Evolutionary conservation across 2,329 filamentous ascomycete species (phyloP), one percentile per base, ranked within the genome.

Genomic region (Escovopsis sp.): DNA sequence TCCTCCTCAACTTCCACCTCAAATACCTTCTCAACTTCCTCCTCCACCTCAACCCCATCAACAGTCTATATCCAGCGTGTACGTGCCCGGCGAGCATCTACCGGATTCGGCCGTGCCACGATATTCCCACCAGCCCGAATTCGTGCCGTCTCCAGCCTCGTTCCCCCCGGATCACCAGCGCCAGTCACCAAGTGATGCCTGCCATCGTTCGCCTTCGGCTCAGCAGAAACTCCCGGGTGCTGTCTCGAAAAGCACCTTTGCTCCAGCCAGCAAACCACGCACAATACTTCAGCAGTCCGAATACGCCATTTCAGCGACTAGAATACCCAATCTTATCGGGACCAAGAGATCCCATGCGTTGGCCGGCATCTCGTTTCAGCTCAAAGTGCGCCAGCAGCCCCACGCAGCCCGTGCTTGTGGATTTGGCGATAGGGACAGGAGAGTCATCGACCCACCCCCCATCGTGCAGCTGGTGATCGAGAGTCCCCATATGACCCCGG

Each of bases 361-460:
- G 36, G 43, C 43, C 11, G 49, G 49, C 38, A 51, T 56, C n/a
- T 39, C 40, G 9, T 64, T 63, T 44, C 49, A 45, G 5, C 51
- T 64, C 4, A 51, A 38, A 12, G 75, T 89, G 47, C 78, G 85
- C 40, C 85, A 91, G 58, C 84, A 89, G 54, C 85, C 85, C 8
- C 68, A 77, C 15, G 83, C 83, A 1, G 85, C 85, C 42, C 72
- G 85, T 51, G 84, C 83, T 36, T 91, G 85, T 53, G 85, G 85
- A 1, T 89, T 87, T 57, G 85, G 85, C 46, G 85, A 89, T 60
- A 72, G 84, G 49, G 85, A 91, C 55, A 75, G 85, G 34, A 73
- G 85, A 47, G 83, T 87, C 12, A 84, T 91, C 48, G 85, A 91
- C 55, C 85, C 85, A 35, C 85, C 85, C 3, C 85, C 85, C 12